A percentile compares a stretch with the other conserved stretches of the same genome.
These are phyloP conservation scores for Corinectria fuckeliana DNA, from an alignment of 2,329 filamentous ascomycete genomes.

Conservation along the genomic window DNA sequence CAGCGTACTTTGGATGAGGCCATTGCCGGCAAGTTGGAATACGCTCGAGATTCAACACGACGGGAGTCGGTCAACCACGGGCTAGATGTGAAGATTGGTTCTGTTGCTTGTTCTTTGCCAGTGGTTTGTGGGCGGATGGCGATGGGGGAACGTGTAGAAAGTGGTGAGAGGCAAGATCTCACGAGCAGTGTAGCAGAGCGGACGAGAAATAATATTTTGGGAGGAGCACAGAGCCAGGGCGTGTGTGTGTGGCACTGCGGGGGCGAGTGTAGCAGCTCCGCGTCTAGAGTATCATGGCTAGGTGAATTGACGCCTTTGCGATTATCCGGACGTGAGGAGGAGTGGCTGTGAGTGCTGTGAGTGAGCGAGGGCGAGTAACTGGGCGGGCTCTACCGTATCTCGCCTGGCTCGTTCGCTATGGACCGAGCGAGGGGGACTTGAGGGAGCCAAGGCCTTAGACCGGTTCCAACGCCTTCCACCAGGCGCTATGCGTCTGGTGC, in stretches of 20 bases:
- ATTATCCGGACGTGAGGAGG: conserved; percentile 38
- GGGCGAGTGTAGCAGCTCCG: conserved; percentile 36
- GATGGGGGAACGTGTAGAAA: conserved; percentile 21
- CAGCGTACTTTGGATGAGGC: conserved; percentile 66
- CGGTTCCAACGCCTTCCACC: conserved; percentile 40
- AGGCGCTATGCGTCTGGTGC: conserved; percentile 24
- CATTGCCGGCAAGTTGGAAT: conserved; percentile 56
- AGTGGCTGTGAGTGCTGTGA: too few relatives aligned
- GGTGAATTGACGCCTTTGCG: conserved; percentile 42
- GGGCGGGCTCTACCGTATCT: conserved; percentile 18
- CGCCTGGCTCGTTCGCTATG: conserved; percentile 11
- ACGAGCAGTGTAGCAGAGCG: conserved; percentile 38
- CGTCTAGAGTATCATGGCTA: conserved; percentile 34
- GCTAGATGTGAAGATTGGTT: conserved; percentile 32
- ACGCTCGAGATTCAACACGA: conserved; percentile 44
- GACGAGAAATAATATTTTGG: conserved; percentile 51
- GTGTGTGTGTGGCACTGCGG: conserved; percentile 40
- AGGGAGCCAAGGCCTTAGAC: conserved; percentile 35
- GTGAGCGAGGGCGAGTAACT: conserved; percentile 11
- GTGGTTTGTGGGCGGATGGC: conserved; percentile 24
- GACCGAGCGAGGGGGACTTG: conserved; percentile 26
- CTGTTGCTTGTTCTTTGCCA: conserved; percentile 27
- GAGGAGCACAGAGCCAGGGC: conserved; percentile 40
- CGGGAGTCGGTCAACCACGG: conserved; percentile 42
- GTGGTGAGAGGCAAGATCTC: conserved; percentile 36